Evolutionary conservation across 108 stramenopile species (phyloP).

Genomic region (Fragilaria radians): DNA sequence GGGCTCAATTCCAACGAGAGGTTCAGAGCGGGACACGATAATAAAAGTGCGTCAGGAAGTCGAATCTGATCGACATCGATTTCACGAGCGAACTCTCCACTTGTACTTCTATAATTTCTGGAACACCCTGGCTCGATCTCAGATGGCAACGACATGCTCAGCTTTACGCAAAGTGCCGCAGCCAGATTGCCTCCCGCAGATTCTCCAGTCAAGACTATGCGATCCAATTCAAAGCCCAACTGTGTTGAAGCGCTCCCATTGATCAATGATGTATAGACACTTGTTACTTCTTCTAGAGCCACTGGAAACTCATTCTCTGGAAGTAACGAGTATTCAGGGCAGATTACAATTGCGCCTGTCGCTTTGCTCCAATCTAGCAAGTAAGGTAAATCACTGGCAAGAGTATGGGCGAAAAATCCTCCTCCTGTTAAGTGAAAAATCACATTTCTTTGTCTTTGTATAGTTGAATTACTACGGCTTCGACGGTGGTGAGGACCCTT

Average conservation of each 20-base stretch:
- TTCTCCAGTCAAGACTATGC: conserved; percentile 75
- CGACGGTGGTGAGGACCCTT: no score
- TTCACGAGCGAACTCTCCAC: background rate
- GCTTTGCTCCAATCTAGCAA: conserved; percentile 73
- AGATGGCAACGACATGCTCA: conserved; percentile 27
- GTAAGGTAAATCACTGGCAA: conserved; percentile 75
- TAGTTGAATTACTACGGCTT: background rate
- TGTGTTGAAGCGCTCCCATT: conserved; percentile 38
- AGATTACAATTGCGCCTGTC: conserved; percentile 67
- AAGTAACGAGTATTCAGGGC: conserved; percentile 74
- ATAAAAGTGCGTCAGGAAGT: conserved; percentile 72
- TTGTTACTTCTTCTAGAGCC: conserved; percentile 47
- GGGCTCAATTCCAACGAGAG: conserved; percentile 51
- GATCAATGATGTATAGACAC: conserved; percentile 48
- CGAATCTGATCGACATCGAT: background rate
- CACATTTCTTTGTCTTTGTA: conserved; percentile 38
- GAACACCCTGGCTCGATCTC: background rate
- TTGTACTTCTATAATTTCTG: background rate
- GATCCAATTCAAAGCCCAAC: conserved; percentile 65
- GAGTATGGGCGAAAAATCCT: conserved; percentile 79
- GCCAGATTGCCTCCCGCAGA: conserved; percentile 77
- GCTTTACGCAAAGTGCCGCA: conserved; percentile 58
- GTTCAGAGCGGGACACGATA: conserved; percentile 74
- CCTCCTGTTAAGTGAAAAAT: conserved; percentile 81
- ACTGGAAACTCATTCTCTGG: conserved; percentile 69